Evolutionary conservation across 441 rosid genomes (phyloP), one percentile per base, ranked within the genome.

Genomic region (Hypseocharis bilobata): DNA sequence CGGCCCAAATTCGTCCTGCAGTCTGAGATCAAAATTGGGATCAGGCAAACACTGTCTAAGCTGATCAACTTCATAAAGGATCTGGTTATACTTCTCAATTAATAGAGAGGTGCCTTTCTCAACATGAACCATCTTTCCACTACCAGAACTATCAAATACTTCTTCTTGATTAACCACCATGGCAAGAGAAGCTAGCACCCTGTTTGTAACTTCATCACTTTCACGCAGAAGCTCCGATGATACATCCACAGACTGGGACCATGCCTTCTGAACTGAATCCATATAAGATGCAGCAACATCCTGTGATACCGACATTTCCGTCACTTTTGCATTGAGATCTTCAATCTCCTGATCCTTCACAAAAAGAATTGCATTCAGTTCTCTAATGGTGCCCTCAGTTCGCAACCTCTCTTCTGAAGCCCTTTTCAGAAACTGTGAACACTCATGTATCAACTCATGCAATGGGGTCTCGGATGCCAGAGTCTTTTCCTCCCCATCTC

Each of bases 11-110:
- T 80, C 92, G 71, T 83, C 89, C 63, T 77, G 91, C 69, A 64
- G 65, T 47, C 73, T 75, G 64, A 74, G 69, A 65, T 82, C 83
- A 49, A 65, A 72, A 27, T 81, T 74, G 6, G 75, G 79, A 61
- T 76, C 84, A 11, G 82, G 64, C 70, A 92, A 81, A 81, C 83
- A 85, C 77, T 80, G 81, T 74, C 92, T 81, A 20, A 92, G 83
- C 60, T 84, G 85, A 78, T 89, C 86, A 69, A 83, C 81, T 68
- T 84, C 89, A 60, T 78, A 81, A 68, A 77, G 81, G 69, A 85
- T 79, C 72, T 81, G 83, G 54, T 80, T 81, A 73, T 86, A 86
- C 71, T 81, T 87, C 6, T 84, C 87, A 74, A 84, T 69, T 68
- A 92, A 80, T 66, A 83, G 59, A 56, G 70, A 66, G 1, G 83